Conservation (phyloP, 2,329 filamentous ascomycete genomes). For the Microsporum ferrugineum region DNA sequence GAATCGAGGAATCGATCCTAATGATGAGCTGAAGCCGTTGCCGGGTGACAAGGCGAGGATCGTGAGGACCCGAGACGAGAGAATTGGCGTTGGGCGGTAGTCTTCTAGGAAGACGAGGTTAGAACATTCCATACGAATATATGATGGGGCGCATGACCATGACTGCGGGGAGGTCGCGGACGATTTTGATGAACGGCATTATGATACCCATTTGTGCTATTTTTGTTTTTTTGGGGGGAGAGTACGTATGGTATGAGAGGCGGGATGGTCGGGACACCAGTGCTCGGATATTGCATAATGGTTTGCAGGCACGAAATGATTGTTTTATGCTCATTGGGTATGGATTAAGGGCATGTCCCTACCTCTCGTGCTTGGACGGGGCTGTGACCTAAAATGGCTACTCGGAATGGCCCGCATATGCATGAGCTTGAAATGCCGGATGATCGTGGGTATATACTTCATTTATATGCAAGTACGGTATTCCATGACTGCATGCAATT, state of each 20-base stretch:
- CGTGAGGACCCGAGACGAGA: slow-evolving; percentile 36
- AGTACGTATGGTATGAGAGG: background rate
- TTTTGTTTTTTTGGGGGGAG: background rate
- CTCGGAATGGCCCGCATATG: background rate
- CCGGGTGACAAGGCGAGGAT: slow-evolving; percentile 40
- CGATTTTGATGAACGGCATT: background rate
- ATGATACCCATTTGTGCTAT: slow-evolving; percentile 1
- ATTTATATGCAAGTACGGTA: background rate
- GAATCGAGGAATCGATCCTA: slow-evolving; percentile 31
- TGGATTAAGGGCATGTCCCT: background rate
- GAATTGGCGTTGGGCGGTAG: slow-evolving; percentile 28
- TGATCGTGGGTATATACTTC: background rate
- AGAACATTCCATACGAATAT: too few relatives aligned
- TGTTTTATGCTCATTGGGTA: background rate
- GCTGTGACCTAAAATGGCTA: background rate
- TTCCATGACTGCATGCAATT: background rate
- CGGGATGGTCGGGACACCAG: background rate
- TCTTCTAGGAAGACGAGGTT: too few relatives aligned
- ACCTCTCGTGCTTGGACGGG: background rate
- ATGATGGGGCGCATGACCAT: background rate
- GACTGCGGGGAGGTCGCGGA: background rate
- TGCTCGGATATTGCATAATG: background rate
- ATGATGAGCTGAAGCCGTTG: slow-evolving; percentile 40
- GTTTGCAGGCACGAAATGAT: background rate
- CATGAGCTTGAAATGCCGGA: background rate